These are phyloP conservation scores for Neurospora tetraspora DNA, from an alignment of 495 filamentous ascomycete genomes.

Conservation along the genomic window DNA sequence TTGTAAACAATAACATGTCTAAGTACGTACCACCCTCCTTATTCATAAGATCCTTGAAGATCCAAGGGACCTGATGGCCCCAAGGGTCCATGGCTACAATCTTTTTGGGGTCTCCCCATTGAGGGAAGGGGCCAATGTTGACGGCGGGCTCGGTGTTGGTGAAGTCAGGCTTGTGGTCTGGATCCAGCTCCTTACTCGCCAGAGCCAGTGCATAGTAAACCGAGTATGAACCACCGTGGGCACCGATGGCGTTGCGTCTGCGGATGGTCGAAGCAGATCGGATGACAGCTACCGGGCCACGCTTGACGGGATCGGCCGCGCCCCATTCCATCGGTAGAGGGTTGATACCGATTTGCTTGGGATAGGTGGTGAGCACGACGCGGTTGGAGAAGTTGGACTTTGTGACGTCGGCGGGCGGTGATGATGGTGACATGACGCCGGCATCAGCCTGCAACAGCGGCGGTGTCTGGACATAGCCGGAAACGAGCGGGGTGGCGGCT, in stretches of 20 bases:
- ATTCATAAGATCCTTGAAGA: conserved; percentile 58
- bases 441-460: conserved; percentile 22
- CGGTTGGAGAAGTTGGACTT: conserved; percentile 24
- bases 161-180: conserved; percentile 80
- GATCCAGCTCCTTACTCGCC: conserved; percentile 76
- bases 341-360: conserved; percentile 86
- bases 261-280: conserved; percentile 65
- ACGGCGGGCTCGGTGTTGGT: conserved; percentile 90
- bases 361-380: conserved; percentile 69
- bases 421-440: conserved; percentile 17
- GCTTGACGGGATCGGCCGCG: conserved; percentile 54
- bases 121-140: conserved; percentile 74
- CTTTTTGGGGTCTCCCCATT: conserved; percentile 87
- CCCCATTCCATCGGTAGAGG: conserved; percentile 88
- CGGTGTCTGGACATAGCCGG: conserved; percentile 13
- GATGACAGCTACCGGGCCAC: conserved; percentile 89
- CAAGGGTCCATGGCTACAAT: conserved; percentile 97
- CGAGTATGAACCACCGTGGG: conserved; percentile 94
- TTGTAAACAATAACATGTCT: not conserved
- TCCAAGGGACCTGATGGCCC: conserved; percentile 80
- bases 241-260: conserved; percentile 71
- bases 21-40: conserved; percentile 44
- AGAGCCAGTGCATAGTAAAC: conserved; percentile 94
- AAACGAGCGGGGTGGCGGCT: conserved; percentile 11
- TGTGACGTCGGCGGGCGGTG: conserved; percentile 9